Base-by-base conservation (phyloP, 768 basidiomycete species). In the Termitomyces heimii region DNA sequence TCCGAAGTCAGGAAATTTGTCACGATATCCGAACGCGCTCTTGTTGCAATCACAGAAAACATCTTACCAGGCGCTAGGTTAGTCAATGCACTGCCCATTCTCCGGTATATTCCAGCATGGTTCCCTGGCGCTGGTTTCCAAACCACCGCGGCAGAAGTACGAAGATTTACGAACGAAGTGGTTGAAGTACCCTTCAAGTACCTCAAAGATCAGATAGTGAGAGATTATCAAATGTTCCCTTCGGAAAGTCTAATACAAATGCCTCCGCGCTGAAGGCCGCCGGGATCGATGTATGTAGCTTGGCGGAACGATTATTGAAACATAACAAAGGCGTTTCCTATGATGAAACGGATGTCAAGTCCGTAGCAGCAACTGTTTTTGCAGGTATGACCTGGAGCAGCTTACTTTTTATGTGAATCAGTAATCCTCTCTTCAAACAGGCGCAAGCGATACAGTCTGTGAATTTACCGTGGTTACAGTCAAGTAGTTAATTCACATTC, bases 61-160 rank as follows among this genome's bases (percentile, higher is more conserved):
- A 22, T 65, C 1, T 50, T 62, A 2, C 67, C 68, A 2, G 67
- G 69, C 10, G 62, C 62, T 5, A 45, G 54, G 7, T 39, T 65
- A 2, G 66, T 71, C 22, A 70, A 74, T 29, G 29, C 62, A 2
- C 59, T 74, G n/a, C 70, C 71, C 12, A 31, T 66, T 46, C 68
- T 77, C 18, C 66, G 69, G 20, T 53, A 72, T 48, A 29, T 75
- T 12, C 76, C 76, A 16, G 55, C 62, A 1, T 77, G 76, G 76
- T 60, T 72, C 37, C 73, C 73, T 14, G 72, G 73, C 1, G 63
- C 65, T 9, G 55, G 55, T 2, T 73, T 73, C 59, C 57, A 70
- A 29, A 39, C 39, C 22, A 10, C 12, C 20, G 42, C 20, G 12
- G 42, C 42, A 43, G 42, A 43, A 13, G 6, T 12, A 13, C 42